phyloP scores from a whole-genome alignment of 257 asterid genomes.

The Solanum sparsipilum region DNA sequence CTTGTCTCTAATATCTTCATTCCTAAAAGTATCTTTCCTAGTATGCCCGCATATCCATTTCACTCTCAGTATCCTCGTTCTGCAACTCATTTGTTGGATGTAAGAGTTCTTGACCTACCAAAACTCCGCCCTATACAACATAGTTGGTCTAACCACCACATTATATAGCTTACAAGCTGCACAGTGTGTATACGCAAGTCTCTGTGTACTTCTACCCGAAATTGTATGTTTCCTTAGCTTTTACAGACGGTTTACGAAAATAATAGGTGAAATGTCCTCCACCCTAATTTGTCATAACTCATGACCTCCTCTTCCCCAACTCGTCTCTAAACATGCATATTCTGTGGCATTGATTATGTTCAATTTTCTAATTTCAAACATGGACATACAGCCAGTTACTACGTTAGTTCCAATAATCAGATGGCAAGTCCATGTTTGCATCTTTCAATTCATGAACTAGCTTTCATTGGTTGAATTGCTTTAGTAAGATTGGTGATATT shows the following conservation, averaged over 20 bases:
- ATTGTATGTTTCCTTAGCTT: background rate
- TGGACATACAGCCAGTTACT: background rate
- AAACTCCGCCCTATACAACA: background rate
- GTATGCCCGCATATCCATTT: background rate
- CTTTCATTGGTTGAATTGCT: background rate
- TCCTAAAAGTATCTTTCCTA: background rate
- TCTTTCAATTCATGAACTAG: background rate
- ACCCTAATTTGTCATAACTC: background rate
- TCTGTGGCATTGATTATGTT: background rate
- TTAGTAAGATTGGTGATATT: background rate
- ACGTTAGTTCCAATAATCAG: background rate
- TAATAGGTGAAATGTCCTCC: background rate
- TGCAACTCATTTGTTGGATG: background rate
- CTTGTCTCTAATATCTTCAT: background rate
- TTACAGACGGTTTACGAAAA: background rate
- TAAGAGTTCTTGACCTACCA: background rate
- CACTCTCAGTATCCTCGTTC: too few relatives aligned
- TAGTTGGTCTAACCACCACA: too few relatives aligned
- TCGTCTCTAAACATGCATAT: background rate
- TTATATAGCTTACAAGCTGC: too few relatives aligned
- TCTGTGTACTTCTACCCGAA: background rate
- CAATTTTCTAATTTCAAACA: background rate
- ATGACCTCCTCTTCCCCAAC: background rate
- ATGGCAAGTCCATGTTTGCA: background rate
- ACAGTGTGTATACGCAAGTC: background rate